Conservation (phyloP, 148 eudicot genomes). For the Silene latifolia region DNA sequence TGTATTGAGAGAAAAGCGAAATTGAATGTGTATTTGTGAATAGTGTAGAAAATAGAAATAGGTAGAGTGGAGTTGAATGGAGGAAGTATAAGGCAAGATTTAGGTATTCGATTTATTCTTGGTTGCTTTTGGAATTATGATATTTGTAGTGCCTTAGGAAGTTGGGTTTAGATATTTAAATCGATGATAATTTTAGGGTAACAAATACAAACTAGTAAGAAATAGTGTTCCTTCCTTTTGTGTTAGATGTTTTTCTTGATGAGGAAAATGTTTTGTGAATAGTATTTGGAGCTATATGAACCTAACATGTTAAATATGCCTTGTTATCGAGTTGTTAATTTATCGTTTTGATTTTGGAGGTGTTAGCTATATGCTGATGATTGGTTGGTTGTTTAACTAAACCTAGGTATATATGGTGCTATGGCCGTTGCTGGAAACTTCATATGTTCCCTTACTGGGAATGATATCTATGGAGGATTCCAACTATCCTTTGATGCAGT, state of each 20-base stretch:
- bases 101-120: neutral
- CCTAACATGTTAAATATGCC: neutral
- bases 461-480: slow-evolving; percentile 76
- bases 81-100: neutral
- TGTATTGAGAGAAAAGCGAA: too few relatives aligned
- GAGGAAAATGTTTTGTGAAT: neutral
- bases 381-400: slow-evolving; percentile 4
- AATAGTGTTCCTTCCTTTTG: too few relatives aligned
- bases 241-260: neutral
- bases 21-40: too few relatives aligned
- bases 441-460: slow-evolving; percentile 73
- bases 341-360: neutral
- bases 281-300: neutral
- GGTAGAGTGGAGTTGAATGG: too few relatives aligned
- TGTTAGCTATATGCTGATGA: neutral
- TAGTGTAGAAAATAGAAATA: too few relatives aligned
- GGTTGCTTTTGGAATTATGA: neutral
- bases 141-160: too few relatives aligned
- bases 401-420: slow-evolving; percentile 83
- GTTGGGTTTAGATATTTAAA: too few relatives aligned
- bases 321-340: neutral
- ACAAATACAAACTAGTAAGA: neutral
- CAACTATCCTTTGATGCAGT: slow-evolving; percentile 65
- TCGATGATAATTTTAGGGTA: too few relatives aligned
- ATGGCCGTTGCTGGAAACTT: slow-evolving; percentile 92